Evolutionary conservation across 2,329 filamentous ascomycete genomes (phyloP).

Genomic region (Aspergillus sp.): DNA sequence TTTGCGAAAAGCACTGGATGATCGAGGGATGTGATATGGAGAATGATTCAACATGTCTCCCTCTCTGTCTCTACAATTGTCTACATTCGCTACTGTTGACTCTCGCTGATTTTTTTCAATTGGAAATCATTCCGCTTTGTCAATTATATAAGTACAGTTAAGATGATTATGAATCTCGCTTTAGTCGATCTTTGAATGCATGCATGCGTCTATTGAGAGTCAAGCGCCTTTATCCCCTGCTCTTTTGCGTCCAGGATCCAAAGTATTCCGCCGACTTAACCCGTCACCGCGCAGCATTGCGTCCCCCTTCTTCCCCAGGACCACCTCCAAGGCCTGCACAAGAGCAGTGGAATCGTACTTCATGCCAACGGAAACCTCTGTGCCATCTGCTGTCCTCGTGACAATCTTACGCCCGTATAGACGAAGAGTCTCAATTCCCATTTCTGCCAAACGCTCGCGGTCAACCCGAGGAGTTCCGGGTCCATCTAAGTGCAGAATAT

Average conservation of each 20-base stretch:
- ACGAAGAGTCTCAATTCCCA: constrained; percentile 75
- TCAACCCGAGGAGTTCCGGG: constrained; percentile 69
- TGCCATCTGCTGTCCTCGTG: constrained; percentile 31
- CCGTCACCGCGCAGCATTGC: constrained; percentile 40
- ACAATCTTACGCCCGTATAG: constrained; percentile 67
- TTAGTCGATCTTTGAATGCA: too few relatives aligned
- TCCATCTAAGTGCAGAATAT: constrained; percentile 76
- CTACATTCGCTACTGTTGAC: too few relatives aligned
- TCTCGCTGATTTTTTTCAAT: too few relatives aligned
- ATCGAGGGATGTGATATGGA: neutral
- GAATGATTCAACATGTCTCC: too few relatives aligned
- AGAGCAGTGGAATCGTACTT: constrained; percentile 75
- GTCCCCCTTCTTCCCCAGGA: constrained; percentile 66
- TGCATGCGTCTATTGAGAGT: neutral
- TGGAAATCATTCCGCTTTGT: too few relatives aligned
- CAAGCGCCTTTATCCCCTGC: neutral
- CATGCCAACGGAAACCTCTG: constrained; percentile 53
- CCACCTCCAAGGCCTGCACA: constrained; percentile 70
- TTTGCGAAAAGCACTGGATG: constrained; percentile 2
- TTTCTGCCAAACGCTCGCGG: constrained; percentile 55
- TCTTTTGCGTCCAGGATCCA: constrained; percentile 35
- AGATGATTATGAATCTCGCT: too few relatives aligned
- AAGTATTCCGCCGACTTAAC: constrained; percentile 58
- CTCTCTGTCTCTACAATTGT: too few relatives aligned
- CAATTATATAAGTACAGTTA: too few relatives aligned